Evolutionary conservation across 805 yeast species (phyloP).

Genomic region (Priceomyces haplophilus): DNA sequence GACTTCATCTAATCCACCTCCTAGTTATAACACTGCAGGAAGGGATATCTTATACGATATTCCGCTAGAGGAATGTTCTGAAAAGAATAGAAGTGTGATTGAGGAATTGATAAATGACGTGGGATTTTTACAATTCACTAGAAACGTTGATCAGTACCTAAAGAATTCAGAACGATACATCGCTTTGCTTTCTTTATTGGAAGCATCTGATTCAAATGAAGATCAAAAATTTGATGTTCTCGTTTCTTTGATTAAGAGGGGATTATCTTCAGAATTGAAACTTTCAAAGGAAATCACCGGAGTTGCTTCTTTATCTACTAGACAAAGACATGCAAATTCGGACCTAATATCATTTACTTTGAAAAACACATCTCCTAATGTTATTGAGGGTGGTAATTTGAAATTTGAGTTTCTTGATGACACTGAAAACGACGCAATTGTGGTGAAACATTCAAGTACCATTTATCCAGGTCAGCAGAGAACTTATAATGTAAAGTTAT

Average conservation of each 20-base stretch:
- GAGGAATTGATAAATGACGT: conserved; percentile 14
- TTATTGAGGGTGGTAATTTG: conserved; percentile 27
- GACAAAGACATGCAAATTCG: conserved; percentile 16
- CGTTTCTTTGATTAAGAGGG: background rate
- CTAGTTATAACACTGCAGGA: background rate
- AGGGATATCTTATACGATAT: conserved; percentile 22
- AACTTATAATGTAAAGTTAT: conserved; percentile 22
- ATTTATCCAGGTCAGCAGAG: conserved; percentile 25
- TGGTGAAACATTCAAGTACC: conserved; percentile 23
- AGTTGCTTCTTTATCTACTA: conserved; percentile 11
- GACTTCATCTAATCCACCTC: background rate
- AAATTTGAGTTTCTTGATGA: conserved; percentile 25
- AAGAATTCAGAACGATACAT: conserved; percentile 23
- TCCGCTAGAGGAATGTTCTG: conserved; percentile 21
- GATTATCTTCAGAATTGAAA: background rate
- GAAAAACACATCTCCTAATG: conserved; percentile 18
- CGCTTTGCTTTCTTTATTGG: conserved; percentile 16
- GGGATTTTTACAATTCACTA: conserved; percentile 17
- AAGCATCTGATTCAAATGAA: conserved; percentile 6
- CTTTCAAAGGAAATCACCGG: conserved; percentile 3
- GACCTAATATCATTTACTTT: conserved; percentile 22
- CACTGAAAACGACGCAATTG: conserved; percentile 12
- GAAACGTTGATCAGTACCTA: conserved; percentile 15
- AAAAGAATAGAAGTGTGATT: conserved; percentile 14
- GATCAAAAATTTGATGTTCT: conserved; percentile 1